phyloP scores from a whole-genome alignment of 2,329 filamentous ascomycete species.

The Aschersonia sp. region DNA sequence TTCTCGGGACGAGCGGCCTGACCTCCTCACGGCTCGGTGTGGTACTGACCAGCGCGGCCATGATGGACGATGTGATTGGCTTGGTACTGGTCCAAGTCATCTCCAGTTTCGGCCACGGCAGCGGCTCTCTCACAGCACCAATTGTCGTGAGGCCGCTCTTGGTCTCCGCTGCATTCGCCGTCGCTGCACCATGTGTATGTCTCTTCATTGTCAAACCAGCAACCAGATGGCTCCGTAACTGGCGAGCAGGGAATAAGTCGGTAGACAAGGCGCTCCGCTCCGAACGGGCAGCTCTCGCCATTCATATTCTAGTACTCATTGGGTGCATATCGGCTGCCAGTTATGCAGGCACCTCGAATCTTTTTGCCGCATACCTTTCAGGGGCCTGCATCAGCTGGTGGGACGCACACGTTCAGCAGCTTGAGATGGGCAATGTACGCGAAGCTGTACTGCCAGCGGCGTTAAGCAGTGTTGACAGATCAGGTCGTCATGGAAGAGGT shows the following conservation, averaged over 20 bases:
- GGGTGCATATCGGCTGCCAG: slow-evolving; percentile 32
- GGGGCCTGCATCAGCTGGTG: slow-evolving; percentile 47
- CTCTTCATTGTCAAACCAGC: slow-evolving; percentile 26
- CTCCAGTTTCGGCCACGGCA: slow-evolving; percentile 38
- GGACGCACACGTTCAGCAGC: slow-evolving; percentile 22
- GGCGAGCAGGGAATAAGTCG: slow-evolving; percentile 11
- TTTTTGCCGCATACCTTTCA: slow-evolving; percentile 50
- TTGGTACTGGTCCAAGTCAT: slow-evolving; percentile 68
- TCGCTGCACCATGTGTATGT: slow-evolving; percentile 31
- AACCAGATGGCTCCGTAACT: slow-evolving; percentile 18
- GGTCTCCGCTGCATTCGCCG: slow-evolving; percentile 35
- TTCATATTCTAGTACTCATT: slow-evolving; percentile 36
- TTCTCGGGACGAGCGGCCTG: slow-evolving; percentile 28
- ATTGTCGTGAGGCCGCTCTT: slow-evolving; percentile 29
- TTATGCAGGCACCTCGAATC: slow-evolving; percentile 47
- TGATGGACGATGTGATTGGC: slow-evolving; percentile 71
- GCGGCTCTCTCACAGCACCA: slow-evolving; percentile 11
- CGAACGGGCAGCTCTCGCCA: slow-evolving; percentile 22
- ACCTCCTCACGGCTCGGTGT: slow-evolving; percentile 33
- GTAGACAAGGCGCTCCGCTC: slow-evolving; percentile 12
- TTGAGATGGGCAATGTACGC: slow-evolving; percentile 2
- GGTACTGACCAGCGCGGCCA: slow-evolving; percentile 58
- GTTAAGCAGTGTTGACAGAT: background rate
- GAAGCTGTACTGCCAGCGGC: no score
- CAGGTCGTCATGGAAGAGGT: background rate